Conservation (phyloP, 2,329 filamentous ascomycete genomes). For the Bipolaris cookei region DNA sequence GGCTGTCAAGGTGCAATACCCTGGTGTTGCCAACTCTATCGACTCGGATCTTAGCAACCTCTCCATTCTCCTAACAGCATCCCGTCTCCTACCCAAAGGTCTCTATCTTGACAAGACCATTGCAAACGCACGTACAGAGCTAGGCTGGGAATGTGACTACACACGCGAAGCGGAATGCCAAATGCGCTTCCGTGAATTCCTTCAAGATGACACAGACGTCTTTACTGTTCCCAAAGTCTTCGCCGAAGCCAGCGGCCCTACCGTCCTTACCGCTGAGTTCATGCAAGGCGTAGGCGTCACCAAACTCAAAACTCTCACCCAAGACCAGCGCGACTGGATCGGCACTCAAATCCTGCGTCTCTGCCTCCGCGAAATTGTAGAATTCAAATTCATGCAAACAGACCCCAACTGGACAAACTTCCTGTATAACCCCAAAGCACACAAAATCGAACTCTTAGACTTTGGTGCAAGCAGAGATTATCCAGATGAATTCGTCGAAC, state of each 20-base stretch:
- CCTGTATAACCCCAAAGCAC: slow-evolving; percentile 75
- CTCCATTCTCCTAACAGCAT: slow-evolving; percentile 86
- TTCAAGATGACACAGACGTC: slow-evolving; percentile 73
- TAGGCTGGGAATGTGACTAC: slow-evolving; percentile 98
- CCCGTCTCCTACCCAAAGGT: slow-evolving; percentile 85
- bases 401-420: slow-evolving; percentile 99
- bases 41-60: slow-evolving; percentile 96
- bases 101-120: slow-evolving; percentile 97
- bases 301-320: slow-evolving; percentile 74
- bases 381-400: slow-evolving; percentile 98
- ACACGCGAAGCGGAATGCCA: slow-evolving; percentile 83
- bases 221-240: slow-evolving; percentile 84
- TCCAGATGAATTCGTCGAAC: slow-evolving; percentile 76
- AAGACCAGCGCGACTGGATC: slow-evolving; percentile 92
- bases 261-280: slow-evolving; percentile 91
- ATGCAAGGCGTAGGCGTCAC: slow-evolving; percentile 88
- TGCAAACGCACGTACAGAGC: slow-evolving; percentile 87
- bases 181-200: slow-evolving; percentile 74
- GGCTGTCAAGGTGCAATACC: slow-evolving; percentile 97
- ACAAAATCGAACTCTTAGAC: slow-evolving; percentile 87
- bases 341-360: slow-evolving; percentile 91
- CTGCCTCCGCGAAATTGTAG: slow-evolving; percentile 88
- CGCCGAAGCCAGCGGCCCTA: slow-evolving; percentile 77
- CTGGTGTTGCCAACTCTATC: slow-evolving; percentile 93
- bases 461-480: slow-evolving; percentile 93